These are phyloP conservation scores for Cystofilobasidium capitatum DNA, from an alignment of 768 basidiomycete species.

Conservation along the genomic window DNA sequence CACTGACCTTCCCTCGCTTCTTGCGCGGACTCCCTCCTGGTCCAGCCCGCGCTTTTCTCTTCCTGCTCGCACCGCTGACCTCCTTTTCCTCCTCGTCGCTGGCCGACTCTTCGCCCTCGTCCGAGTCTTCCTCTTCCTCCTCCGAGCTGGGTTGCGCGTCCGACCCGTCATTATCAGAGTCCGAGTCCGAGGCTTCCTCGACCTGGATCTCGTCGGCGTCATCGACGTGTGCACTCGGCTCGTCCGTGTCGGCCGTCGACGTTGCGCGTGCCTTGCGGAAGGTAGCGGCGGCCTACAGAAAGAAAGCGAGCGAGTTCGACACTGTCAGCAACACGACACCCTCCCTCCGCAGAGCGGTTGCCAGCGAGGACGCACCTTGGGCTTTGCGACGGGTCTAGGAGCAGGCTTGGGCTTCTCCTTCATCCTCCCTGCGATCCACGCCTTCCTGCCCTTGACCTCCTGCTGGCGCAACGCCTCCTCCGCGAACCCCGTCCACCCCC, in stretches of 20 bases:
- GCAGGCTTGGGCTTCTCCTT: background rate
- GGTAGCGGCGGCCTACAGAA: background rate
- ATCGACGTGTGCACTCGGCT: background rate
- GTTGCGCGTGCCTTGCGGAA: background rate
- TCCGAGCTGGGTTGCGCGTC: background rate
- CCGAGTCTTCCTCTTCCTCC: background rate
- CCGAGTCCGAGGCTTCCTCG: background rate
- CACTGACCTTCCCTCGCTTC: background rate
- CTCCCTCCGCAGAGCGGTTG: no score
- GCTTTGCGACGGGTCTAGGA: background rate
- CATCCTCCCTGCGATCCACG: constrained; percentile 5
- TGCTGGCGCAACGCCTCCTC: background rate
- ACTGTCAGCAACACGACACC: no score
- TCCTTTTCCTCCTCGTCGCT: constrained; percentile 40
- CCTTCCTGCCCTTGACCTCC: background rate
- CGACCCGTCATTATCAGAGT: background rate
- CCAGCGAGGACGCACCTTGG: background rate
- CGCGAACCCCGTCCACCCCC: constrained; percentile 7
- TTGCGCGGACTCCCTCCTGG: background rate
- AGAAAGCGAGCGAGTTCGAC: background rate
- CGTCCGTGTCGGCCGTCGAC: background rate
- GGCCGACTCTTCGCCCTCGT: constrained; percentile 36
- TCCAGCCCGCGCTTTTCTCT: constrained; percentile 14
- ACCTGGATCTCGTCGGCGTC: constrained; percentile 1
- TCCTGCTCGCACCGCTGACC: constrained; percentile 15